Conservation (phyloP, 257 asterid genomes). For the Buddleja alternifolia region DNA sequence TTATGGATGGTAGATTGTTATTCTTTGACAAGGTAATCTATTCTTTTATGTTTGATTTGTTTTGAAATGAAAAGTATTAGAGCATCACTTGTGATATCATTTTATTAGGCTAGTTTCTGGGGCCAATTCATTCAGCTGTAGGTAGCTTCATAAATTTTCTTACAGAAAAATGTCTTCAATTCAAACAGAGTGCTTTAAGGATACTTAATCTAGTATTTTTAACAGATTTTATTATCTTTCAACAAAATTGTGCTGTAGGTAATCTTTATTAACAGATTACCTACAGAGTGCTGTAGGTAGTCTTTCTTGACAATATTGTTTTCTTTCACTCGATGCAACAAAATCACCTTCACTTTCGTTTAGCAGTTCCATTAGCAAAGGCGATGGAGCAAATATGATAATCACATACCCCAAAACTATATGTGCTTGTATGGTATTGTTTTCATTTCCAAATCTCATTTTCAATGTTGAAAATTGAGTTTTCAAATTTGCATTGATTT, state of each 20-base stretch:
- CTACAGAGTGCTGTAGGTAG: no score
- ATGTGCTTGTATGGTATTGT: no score
- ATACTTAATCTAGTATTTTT: not conserved
- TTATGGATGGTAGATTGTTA: not conserved
- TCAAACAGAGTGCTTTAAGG: not conserved
- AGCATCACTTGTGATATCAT: no score
- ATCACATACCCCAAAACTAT: no score
- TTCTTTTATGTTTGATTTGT: not conserved
- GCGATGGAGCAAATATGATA: not conserved
- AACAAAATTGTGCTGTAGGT: no score
- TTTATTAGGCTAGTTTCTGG: slow-evolving; percentile 10
- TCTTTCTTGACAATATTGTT: no score
- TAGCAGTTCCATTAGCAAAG: not conserved
- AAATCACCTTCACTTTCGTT: not conserved
- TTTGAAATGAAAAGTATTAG: not conserved
- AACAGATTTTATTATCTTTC: not conserved
- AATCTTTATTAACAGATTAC: no score
- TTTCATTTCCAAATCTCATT: no score
- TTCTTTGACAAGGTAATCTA: no score
- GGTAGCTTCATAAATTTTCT: not conserved
- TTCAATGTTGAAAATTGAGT: no score
- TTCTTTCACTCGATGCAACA: not conserved
- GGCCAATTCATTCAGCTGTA: not conserved
- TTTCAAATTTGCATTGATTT: no score
- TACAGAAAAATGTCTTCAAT: not conserved